phyloP scores from a whole-genome alignment of 2,329 filamentous ascomycete species.

The Penicillium freii region DNA sequence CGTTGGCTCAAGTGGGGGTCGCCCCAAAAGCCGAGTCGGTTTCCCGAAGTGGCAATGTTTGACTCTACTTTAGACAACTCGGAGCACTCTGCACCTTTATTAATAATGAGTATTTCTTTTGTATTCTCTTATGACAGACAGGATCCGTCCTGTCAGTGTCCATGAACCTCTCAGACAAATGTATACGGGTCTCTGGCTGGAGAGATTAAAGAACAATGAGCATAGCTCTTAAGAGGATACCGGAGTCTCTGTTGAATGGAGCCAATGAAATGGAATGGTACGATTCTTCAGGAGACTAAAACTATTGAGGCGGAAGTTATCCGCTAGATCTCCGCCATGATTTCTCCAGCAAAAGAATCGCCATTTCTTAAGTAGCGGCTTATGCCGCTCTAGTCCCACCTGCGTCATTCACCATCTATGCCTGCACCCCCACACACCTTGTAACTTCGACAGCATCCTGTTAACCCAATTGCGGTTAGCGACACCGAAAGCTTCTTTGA shows the following conservation, averaged over 20 bases:
- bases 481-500: neutral
- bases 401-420: slow-evolving; percentile 1
- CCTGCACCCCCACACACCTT: slow-evolving; percentile 30
- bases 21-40: slow-evolving; percentile 36
- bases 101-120: neutral
- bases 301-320: neutral
- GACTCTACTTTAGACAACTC: neutral
- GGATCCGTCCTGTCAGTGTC: neutral
- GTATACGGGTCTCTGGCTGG: neutral
- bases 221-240: neutral
- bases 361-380: neutral
- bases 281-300: neutral
- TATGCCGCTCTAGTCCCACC: neutral
- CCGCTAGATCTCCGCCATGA: neutral
- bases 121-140: neutral
- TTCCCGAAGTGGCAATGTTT: slow-evolving; percentile 10
- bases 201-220: neutral
- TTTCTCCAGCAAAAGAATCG: neutral
- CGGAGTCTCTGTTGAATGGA: neutral
- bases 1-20: slow-evolving; percentile 49
- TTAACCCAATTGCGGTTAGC: neutral
- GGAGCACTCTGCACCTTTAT: slow-evolving; percentile 11
- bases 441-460: slow-evolving; percentile 36
- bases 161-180: neutral
- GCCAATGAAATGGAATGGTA: neutral